Base-by-base conservation (phyloP, 768 basidiomycete genomes). In the Lentinula raphanica region DNA sequence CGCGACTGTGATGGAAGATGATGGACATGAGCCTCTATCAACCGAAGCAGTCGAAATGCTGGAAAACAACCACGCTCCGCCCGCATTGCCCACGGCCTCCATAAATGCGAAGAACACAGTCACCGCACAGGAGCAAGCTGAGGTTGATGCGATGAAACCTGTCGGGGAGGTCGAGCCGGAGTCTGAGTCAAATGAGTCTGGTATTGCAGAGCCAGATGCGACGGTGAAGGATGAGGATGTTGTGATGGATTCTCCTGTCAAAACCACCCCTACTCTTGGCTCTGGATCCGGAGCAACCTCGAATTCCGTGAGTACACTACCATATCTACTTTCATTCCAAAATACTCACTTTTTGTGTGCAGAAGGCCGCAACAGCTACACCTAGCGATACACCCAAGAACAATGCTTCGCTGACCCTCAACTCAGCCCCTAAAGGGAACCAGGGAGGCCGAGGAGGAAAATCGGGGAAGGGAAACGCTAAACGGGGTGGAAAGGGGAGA, bases 61-160 rank as follows among this genome's bases (percentile, higher is more conserved):
- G 19, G 25, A 28, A 48, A 29, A 2, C 15, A n/a, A 48, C 13
- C 17, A 12, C 27, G 17, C 46, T 8, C 17, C 25, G 27, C 17
- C 51, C 11, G 23, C 36, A 8, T 6, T 23, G 3, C 17, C 51
- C 5, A 25, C 36, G 1, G 38, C 36, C 12, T 36, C 51, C 21
- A 17, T 11, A 53, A 39, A 35, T 5, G 23, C 32, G 17, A 53
- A 39, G 23, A 39, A 36, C 13, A 13, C 51, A 9, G 51, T 40
- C 13, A 38, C 35, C 7, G 35, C 36, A 5, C 51, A 53, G 23
- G 51, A 53, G 21, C 51, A 53, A n/a, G 51, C 51, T 2, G 51
- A 53, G 51, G 51, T 53, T 21, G 51, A 53, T 39, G 51, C 51
- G 4, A 39, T 53, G 51, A 53, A 53, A 25, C 51, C 51, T 25